Base-by-base conservation (phyloP, 768 basidiomycete species). In the Auricularia auricula-judae region DNA sequence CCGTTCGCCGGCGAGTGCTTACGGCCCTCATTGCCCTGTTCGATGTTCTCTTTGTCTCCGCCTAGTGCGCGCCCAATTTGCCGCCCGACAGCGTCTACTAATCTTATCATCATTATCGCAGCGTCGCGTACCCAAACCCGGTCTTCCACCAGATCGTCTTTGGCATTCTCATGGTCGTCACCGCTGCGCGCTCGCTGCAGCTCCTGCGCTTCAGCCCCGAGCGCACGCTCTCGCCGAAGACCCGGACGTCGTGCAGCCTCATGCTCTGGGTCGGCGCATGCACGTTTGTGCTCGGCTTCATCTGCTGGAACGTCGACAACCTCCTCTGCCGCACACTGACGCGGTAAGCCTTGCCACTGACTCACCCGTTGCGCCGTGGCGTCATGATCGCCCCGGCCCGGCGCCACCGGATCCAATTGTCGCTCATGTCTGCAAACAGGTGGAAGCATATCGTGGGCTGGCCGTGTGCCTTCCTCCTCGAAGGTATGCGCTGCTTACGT, bases 241-340 rank as follows among this genome's bases (percentile, higher is more conserved):
- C 59, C 62, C 81, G 80, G 67, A 43, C 67, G 1, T 68, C 68
- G 2, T 80, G 86, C 44, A 72, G 72, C 10, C 76, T 72, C 42
- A 67, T 84, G 11, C 84, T 88, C 72, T 71, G 73, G 35, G 78
- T 72, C 1, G 90, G 90, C 29, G 78, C 82, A 5, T 73, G 69
- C 1, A 74, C 81, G 8, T 91, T 91, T 70, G 76, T 79, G 0
- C 69, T 84, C 4, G 90, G 87, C 0, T 91, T 91, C 71, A 71
- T 84, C 12, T 75, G 90, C 29, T 91, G 89, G 89, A 93, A 91
- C 70, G 67, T 91, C 66, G 90, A 93, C 72, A 91, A 91, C 68
- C 78, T 87, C 8, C 90, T 86, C 68, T 93, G 90, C 71, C 76
- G 77, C 62, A 72, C 73, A 16, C 68, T 88, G 59, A 87, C 85